These are phyloP conservation scores for Epicoccum sorghinum DNA, from an alignment of 2,329 filamentous ascomycete genomes.

Conservation along the genomic window DNA sequence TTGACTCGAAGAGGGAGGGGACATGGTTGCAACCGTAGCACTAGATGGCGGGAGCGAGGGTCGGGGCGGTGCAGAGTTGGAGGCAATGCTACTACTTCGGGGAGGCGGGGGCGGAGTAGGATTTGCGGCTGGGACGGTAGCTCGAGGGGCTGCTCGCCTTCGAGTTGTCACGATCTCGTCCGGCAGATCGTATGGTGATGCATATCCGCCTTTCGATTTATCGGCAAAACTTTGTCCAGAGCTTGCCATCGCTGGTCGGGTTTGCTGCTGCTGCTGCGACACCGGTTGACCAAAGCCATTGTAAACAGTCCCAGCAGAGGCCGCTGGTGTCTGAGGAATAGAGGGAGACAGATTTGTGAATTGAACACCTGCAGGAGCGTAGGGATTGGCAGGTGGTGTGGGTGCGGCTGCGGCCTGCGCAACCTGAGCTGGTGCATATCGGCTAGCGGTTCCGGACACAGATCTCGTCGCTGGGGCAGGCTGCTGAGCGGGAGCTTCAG, in stretches of 20 bases:
- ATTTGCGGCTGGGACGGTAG: conserved; percentile 41
- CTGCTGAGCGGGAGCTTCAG: conserved; percentile 46
- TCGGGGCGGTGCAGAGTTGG: conserved; percentile 23
- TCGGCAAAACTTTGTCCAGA: conserved; percentile 80
- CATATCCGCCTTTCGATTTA: conserved; percentile 89
- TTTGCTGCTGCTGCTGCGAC: conserved; percentile 41
- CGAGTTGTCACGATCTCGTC: conserved; percentile 79
- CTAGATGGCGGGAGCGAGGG: conserved; percentile 37
- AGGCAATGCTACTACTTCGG: conserved; percentile 66
- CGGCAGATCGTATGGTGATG: conserved; percentile 93
- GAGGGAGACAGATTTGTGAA: conserved; percentile 54
- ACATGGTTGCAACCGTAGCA: conserved; percentile 44
- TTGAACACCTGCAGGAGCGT: conserved; percentile 58
- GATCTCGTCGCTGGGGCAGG: conserved; percentile 23
- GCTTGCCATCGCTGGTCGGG: conserved; percentile 58
- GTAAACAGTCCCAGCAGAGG: conserved; percentile 33
- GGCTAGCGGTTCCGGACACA: conserved; percentile 26
- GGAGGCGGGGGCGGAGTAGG: conserved; percentile 61
- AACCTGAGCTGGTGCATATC: conserved; percentile 45
- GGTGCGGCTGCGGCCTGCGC: conserved; percentile 29
- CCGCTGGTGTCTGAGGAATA: conserved; percentile 4
- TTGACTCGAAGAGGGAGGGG: conserved; percentile 50
- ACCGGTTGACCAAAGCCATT: conserved; percentile 39
- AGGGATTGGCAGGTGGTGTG: conserved; percentile 49
- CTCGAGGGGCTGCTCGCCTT: conserved; percentile 57